Evolutionary conservation across 176 grass and related monocot species (phyloP), one percentile per base, ranked within the genome.

Genomic region (Aegilops umbellulata): DNA sequence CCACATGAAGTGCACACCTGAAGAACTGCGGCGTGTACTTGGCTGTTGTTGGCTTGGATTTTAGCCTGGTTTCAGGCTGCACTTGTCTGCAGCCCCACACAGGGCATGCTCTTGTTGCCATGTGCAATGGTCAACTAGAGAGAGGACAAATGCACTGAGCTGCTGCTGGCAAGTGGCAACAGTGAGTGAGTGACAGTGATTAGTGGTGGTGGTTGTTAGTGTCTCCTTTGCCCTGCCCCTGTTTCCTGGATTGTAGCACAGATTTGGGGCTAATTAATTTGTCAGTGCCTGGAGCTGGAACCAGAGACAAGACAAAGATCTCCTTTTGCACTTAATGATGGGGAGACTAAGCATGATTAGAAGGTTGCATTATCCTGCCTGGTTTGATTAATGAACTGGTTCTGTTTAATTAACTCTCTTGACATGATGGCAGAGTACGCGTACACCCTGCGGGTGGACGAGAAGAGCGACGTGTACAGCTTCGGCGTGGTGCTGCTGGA

Each of bases 391-490:
- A 42, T 42, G 3, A 42, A 12, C 10, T 12, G 41, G 41, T 3
- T 0, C 10, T 12, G 41, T 42, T 42, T 42, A 41, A 41, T 2
- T 20, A 29, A 3, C 38, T 68, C 30, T 44, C 0, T 10, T 39
- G 36, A 9, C 7, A 1, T 53, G 44, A 22, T 19, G 15, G 49
- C 84, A 97, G 95, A 97, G 25, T 97, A 97, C 25, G 95, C 92
- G 0, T 97, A 97, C 74, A 97, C 95, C 11, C 90, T 97, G 2
- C 78, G 86, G 2, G 95, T 97, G 78, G 95, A 97, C 11, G 94
- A 92, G 20, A 94, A 87, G 92, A 94, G 92, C 70, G 97, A 99
- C 74, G 97, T 99, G 24, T 99, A 99, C 72, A 96, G 94, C 90
- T 99, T 86, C 58, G 94, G 97, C 22, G 97, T 96, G 3, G 97